Evolutionary conservation across 2,329 filamentous ascomycete species (phyloP).

Genomic region (Colletotrichum brevisporum): DNA sequence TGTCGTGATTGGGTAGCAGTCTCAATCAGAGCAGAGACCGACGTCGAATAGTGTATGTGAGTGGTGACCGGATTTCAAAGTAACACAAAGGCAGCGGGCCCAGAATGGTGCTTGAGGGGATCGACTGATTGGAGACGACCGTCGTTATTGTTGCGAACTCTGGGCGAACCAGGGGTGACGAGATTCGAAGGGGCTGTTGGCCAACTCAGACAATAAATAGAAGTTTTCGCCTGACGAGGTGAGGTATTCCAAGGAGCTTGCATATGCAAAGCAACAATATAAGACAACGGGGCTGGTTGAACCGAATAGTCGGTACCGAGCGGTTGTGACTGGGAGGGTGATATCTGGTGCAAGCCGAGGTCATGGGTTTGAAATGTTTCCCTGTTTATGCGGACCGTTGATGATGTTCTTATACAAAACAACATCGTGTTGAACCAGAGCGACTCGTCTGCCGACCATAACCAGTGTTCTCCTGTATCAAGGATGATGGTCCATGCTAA

Average conservation of each 20-base stretch:
- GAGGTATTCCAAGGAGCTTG: slow-evolving; percentile 4
- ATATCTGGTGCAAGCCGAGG: too few species aligned
- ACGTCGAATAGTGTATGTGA: neutral
- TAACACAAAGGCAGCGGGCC: slow-evolving; percentile 16
- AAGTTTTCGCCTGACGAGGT: neutral
- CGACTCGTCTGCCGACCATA: neutral
- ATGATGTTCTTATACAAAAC: slow-evolving; percentile 27
- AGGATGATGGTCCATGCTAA: slow-evolving; percentile 4
- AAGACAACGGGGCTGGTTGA: neutral
- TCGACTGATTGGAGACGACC: slow-evolving; percentile 6
- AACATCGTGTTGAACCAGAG: neutral
- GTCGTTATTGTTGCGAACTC: slow-evolving; percentile 3
- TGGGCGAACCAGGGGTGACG: slow-evolving; percentile 7
- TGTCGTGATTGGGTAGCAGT: neutral
- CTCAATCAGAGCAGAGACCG: neutral
- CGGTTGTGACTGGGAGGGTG: too few species aligned
- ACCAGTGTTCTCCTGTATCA: neutral
- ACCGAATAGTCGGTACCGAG: neutral
- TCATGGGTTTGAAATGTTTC: too few species aligned
- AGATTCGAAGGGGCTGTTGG: neutral
- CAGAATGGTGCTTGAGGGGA: neutral
- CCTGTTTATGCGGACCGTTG: neutral
- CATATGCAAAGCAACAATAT: slow-evolving; percentile 19
- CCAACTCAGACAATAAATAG: slow-evolving; percentile 9
- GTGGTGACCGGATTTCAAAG: slow-evolving; percentile 1